Evolutionary conservation across 768 basidiomycete genomes (phyloP).

Genomic region (Neoboletus brunneissimus): DNA sequence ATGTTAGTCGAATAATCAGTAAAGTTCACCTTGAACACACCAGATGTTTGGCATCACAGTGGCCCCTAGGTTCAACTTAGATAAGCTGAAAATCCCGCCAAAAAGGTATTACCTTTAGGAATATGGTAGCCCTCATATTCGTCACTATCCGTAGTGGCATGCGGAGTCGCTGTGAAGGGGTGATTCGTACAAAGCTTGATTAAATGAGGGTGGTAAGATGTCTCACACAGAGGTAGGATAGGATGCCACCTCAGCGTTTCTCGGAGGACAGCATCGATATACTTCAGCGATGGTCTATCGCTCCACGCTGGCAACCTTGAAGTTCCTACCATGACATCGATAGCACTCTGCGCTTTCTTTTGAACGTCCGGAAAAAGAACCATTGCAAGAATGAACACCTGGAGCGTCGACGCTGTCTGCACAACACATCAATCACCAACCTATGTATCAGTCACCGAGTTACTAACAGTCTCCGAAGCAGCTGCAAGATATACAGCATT

Average conservation of each 20-base stretch:
- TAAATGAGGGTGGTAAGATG: not conserved
- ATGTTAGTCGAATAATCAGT: not conserved
- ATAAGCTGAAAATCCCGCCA: not conserved
- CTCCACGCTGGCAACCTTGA: slow-evolving; percentile 26
- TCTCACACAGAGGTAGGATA: slow-evolving; percentile 24
- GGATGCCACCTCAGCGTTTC: slow-evolving; percentile 30
- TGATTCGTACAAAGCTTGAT: not conserved
- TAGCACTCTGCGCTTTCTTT: slow-evolving; percentile 26
- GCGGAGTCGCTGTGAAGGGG: slow-evolving; percentile 11
- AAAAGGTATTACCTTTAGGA: slow-evolving; percentile 19
- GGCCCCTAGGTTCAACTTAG: slow-evolving; percentile 16
- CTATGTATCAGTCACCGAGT: not conserved
- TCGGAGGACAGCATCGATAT: slow-evolving; percentile 27
- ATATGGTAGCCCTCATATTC: slow-evolving; percentile 28
- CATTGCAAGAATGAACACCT: slow-evolving; percentile 37
- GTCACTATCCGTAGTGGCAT: slow-evolving; percentile 21
- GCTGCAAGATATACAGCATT: slow-evolving; percentile 1
- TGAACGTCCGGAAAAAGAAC: slow-evolving; percentile 29
- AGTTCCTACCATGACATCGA: slow-evolving; percentile 28
- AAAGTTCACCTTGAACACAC: slow-evolving; percentile 9
- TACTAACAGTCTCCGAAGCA: slow-evolving; percentile 18
- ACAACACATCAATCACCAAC: not conserved
- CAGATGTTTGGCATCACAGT: slow-evolving; percentile 29
- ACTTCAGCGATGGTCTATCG: slow-evolving; percentile 27
- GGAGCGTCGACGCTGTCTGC: slow-evolving; percentile 27